Conservation (phyloP, 2,329 filamentous ascomycete genomes). For the Metarhizium humberi region DNA sequence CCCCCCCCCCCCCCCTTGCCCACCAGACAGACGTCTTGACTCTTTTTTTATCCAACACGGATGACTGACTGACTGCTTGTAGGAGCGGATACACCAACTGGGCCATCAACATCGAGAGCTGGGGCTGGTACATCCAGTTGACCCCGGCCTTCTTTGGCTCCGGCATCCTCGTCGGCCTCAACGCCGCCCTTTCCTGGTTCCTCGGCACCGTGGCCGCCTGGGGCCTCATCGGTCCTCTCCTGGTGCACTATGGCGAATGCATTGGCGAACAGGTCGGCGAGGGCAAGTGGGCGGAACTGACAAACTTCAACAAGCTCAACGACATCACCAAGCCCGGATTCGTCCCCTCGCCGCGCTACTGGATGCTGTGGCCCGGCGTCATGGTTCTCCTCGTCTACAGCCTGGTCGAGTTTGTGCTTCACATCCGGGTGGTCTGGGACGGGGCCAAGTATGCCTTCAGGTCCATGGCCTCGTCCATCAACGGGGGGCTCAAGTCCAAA, state of each 20-base stretch:
- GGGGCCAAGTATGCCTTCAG: slow-evolving; percentile 25
- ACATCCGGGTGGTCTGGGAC: slow-evolving; percentile 26
- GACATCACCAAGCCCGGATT: slow-evolving; percentile 18
- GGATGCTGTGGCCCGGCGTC: slow-evolving; percentile 34
- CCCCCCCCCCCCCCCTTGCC: no score
- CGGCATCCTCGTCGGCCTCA: slow-evolving; percentile 40
- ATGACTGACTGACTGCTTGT: neutral
- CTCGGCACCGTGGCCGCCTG: slow-evolving; percentile 45
- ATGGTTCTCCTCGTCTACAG: slow-evolving; percentile 33
- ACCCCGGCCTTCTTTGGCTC: slow-evolving; percentile 54
- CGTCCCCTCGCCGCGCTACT: slow-evolving; percentile 29
- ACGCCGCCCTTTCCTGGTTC: slow-evolving; percentile 49
- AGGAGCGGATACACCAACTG: slow-evolving; percentile 39
- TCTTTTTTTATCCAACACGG: neutral
- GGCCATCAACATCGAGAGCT: slow-evolving; percentile 46
- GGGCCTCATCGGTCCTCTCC: slow-evolving; percentile 39
- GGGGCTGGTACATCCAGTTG: slow-evolving; percentile 51
- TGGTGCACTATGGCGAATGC: slow-evolving; percentile 40
- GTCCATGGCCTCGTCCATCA: slow-evolving; percentile 19
- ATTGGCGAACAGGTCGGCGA: slow-evolving; percentile 30
- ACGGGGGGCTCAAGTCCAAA: slow-evolving; percentile 19
- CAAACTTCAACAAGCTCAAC: slow-evolving; percentile 21
- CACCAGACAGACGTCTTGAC: neutral
- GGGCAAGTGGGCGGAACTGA: slow-evolving; percentile 20
- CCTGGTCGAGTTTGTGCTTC: slow-evolving; percentile 30